Percentiles rank a stretch among this genome's conserved stretches.
phyloP scores from a whole-genome alignment of 2,329 filamentous ascomycete genomes.

The Orbilia brochopaga region DNA sequence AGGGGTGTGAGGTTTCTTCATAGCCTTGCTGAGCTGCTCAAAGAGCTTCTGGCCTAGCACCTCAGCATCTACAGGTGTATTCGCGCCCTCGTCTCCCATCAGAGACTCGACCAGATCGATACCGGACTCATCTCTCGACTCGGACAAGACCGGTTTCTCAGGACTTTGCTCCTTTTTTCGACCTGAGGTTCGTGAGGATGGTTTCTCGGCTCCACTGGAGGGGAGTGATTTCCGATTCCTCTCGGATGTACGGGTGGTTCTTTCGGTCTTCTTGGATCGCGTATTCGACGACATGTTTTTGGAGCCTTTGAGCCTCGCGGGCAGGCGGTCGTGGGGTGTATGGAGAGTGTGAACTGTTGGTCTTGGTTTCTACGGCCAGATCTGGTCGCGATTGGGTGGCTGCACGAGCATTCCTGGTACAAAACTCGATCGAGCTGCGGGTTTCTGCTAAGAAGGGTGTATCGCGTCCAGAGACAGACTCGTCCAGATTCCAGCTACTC shows the following conservation, averaged over 20 bases:
- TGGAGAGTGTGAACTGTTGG: not conserved
- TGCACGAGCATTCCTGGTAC: conserved; percentile 49
- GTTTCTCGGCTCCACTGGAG: conserved; percentile 32
- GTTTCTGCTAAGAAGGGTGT: conserved; percentile 4
- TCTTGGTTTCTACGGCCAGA: conserved; percentile 40
- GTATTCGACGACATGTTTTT: conserved; percentile 47
- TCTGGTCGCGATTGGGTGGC: conserved; percentile 50
- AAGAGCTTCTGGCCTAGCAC: conserved; percentile 42
- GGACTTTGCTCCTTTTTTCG: conserved; percentile 43
- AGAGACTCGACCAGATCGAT: conserved; percentile 43
- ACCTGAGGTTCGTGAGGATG: conserved; percentile 37
- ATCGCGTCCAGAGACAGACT: conserved; percentile 11
- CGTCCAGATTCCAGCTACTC: not conserved
- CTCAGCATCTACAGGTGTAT: conserved; percentile 35
- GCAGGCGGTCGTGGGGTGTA: conserved; percentile 15
- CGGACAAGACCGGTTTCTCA: conserved; percentile 35
- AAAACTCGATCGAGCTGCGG: conserved; percentile 16
- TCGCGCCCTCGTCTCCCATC: conserved; percentile 24
- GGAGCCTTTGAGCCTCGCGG: conserved; percentile 1
- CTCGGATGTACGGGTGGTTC: conserved; percentile 49
- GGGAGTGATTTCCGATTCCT: conserved; percentile 46
- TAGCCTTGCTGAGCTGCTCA: conserved; percentile 42
- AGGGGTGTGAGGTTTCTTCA: conserved; percentile 51
- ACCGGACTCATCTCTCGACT: conserved; percentile 43
- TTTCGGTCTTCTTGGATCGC: conserved; percentile 48